A percentile compares a stretch with the other conserved stretches of the same genome.
These are phyloP conservation scores for Trichoderma hamatum DNA, from an alignment of 2,329 filamentous ascomycete genomes.

Conservation along the genomic window DNA sequence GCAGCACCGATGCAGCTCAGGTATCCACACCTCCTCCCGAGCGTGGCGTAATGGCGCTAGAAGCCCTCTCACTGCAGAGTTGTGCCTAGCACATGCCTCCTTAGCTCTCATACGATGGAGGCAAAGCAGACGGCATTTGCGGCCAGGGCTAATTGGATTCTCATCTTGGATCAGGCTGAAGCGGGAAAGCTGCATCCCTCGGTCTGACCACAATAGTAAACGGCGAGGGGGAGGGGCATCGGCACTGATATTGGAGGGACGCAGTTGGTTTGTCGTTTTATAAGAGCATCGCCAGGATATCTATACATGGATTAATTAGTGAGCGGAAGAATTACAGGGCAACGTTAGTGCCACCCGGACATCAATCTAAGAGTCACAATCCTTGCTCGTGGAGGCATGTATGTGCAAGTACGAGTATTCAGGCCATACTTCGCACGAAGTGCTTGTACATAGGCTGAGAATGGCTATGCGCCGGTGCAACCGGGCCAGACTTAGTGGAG, in stretches of 20 bases:
- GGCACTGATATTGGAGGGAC: slow-evolving; percentile 13
- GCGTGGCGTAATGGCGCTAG: slow-evolving; percentile 25
- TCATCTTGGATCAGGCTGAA: slow-evolving; percentile 14
- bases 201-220: background rate
- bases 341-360: background rate
- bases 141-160: slow-evolving; percentile 18
- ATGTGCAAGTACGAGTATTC: background rate
- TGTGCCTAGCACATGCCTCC: slow-evolving; percentile 22
- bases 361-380: slow-evolving; percentile 6
- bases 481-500: slow-evolving; percentile 25
- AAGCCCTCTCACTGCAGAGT: slow-evolving; percentile 15
- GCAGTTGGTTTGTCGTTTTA: background rate
- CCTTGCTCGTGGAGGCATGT: background rate
- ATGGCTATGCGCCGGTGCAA: slow-evolving; percentile 26
- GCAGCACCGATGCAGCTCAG: slow-evolving; percentile 21
- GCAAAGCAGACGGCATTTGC: slow-evolving; percentile 23
- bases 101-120: slow-evolving; percentile 24
- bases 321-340: slow-evolving; percentile 17
- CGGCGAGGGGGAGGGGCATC: background rate
- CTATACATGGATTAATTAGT: slow-evolving; percentile 8
- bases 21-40: slow-evolving; percentile 26
- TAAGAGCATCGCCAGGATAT: slow-evolving; percentile 17
- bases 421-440: background rate
- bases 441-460: slow-evolving; percentile 20
- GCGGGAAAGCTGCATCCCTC: slow-evolving; percentile 13